Evolutionary conservation across 2,329 filamentous ascomycete genomes (phyloP), one percentile per base, ranked within the genome.

Genomic region (Penicillium aurantiogriseum): DNA sequence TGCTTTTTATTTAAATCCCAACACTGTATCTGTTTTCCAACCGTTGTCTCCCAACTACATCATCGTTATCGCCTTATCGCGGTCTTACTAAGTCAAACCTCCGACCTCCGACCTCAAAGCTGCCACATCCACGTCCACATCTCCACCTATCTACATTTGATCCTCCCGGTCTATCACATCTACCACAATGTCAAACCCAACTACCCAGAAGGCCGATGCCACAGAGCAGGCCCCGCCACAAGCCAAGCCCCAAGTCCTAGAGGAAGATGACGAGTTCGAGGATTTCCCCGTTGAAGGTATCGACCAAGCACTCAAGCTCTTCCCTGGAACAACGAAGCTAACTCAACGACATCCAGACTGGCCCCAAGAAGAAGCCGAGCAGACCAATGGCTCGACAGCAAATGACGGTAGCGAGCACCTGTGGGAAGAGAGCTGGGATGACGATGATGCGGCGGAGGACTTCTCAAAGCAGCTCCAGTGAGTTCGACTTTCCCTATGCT

Each of bases 401-500:
- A 72, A 73, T 61, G 86, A 82, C 60, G 85, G 80, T 67, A 88
- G 87, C 70, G 85, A 87, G 74, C 92, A 97, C 79, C 81, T 99
- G 54, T 99, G 94, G 94, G 94, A 99, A 78, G 94, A 99, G 83
- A 97, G 92, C 82, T 99, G 94, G 94, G 94, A 99, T 73, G 94
- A 99, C 71, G 93, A 97, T 74, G 94, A 97, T 78, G 94, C 91
- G 65, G 94, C 85, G 69, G 94, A 99, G 74, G 94, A 99, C 71
- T 99, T 99, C 76, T 94, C 92, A 13, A 85, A 90, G 70, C 93
- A 97, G 81, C 80, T 99, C 71, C 95, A 91, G 93, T 96, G 77
- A 66, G 88, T 81, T 53, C 31, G 33, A 19, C 31, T 33, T 36
- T 49, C 25, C 25, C 31, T 15, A 23, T 25, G n/a, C 25, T 45